Evolutionary conservation across 2,329 filamentous ascomycete genomes (phyloP).

Genomic region (Colletotrichum eremochloae): DNA sequence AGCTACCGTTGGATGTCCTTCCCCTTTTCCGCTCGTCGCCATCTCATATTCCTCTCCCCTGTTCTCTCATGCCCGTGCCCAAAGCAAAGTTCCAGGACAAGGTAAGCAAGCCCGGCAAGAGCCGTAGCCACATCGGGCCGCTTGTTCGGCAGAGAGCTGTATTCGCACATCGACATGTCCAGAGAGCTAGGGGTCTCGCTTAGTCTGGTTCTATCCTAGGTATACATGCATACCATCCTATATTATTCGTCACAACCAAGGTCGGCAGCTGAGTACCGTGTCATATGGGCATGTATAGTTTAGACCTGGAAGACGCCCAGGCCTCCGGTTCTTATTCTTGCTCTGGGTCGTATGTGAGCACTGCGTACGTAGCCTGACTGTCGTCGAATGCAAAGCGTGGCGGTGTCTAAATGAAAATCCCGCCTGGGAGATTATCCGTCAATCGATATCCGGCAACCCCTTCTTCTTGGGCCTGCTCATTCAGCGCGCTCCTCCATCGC

Average conservation of each 20-base stretch:
- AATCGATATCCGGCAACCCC: conserved; percentile 27
- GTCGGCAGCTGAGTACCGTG: not conserved
- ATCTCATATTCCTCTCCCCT: not conserved
- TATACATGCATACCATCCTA: not conserved
- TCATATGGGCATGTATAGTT: not conserved
- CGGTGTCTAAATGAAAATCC: not conserved
- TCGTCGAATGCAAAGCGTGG: not conserved
- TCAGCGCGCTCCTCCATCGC: not conserved
- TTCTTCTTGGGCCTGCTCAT: conserved; percentile 6
- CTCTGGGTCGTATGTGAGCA: conserved; percentile 1
- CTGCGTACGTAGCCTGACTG: not conserved
- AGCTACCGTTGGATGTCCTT: not conserved
- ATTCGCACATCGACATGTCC: conserved; percentile 16
- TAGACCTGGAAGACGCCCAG: not conserved
- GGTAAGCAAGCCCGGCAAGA: conserved; percentile 2
- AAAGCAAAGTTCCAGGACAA: conserved; percentile 27
- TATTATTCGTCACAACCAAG: not conserved
- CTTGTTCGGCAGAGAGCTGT: conserved; percentile 17
- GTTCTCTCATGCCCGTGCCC: conserved; percentile 24
- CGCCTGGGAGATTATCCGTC: conserved; percentile 34
- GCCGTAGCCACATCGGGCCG: conserved; percentile 13
- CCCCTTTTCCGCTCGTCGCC: not conserved
- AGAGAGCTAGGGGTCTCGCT: not conserved
- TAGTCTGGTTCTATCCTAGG: conserved; percentile 1
- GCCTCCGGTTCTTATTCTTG: not conserved